Evolutionary conservation across 2,329 filamentous ascomycete species (phyloP), one percentile per base, ranked within the genome.

Genomic region (Fusarium zealandicum): DNA sequence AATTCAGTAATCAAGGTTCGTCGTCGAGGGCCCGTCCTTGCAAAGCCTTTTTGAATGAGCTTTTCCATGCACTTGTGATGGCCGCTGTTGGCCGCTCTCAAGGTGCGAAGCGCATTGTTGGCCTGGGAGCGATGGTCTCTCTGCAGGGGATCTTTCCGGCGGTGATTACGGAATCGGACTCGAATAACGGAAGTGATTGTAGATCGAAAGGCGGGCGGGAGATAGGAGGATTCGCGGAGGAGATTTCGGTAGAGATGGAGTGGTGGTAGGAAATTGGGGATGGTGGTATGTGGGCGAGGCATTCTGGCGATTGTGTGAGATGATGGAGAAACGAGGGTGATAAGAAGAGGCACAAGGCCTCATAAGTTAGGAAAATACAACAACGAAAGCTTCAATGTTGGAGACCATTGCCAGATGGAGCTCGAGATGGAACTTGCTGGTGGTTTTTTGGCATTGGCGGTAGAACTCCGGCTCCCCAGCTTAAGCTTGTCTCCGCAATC

Each of bases 191-290:
- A 62, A 38, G 73, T 67, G 46, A 82, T 71, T 47, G 74, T 78
- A 3, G 72, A 69, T 32, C 78, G 78, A 53, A 81, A 81, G 32
- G 79, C 70, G 3, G 76, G 75, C 1, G 84, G 83, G 3, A 88
- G 79, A 66, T 88, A 88, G 22, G 81, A 80, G 32, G 78, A 75
- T 73, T 87, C 83, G 54, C 85, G 83, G 30, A 88, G 80, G 17
- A 88, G 73, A 52, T 83, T 78, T 50, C 85, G 80, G 69, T 85
- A 88, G 39, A 85, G 70, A 61, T 72, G 66, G n/a, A 68, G 53
- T 30, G 69, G 63, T 9, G 64, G 51, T 13, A 72, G 66, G 31
- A 54, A 56, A 6, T 47, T 12, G 28, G 70, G 67, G 3, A 72
- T 57, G 6, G 59, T 50, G 22, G 62, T 54, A 20, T 64, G 47